Evolutionary conservation across 352 stramenopile species (phyloP).

Genomic region (Globisporangium nodosum): DNA sequence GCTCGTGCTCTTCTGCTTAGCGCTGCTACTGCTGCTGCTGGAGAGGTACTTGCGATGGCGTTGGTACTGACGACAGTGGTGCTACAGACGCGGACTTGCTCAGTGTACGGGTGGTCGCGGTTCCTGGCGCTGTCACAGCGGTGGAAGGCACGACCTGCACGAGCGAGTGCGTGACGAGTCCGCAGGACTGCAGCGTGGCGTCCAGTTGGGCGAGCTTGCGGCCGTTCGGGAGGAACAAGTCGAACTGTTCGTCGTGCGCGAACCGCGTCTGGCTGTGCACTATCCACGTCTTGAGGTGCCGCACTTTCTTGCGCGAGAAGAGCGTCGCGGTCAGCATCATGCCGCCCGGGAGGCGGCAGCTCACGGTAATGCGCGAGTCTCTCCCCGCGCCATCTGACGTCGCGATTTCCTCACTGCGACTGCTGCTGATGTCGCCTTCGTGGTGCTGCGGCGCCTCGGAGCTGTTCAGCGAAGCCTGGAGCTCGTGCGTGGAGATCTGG

Average conservation of each 20-base stretch:
- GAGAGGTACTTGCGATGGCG: background rate
- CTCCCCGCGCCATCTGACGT: no score
- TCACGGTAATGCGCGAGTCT: slow-evolving; percentile 32
- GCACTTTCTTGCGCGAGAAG: slow-evolving; percentile 37
- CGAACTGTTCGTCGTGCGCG: slow-evolving; percentile 41
- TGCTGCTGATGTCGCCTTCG: no score
- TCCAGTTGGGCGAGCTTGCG: slow-evolving; percentile 30
- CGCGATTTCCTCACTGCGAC: no score
- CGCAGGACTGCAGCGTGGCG: slow-evolving; percentile 24
- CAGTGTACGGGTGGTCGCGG: no score
- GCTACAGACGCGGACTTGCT: no score
- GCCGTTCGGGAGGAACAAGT: slow-evolving; percentile 38
- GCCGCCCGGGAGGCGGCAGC: slow-evolving; percentile 49
- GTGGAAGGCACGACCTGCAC: slow-evolving; percentile 38
- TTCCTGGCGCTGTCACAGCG: no score
- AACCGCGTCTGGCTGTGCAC: slow-evolving; percentile 39
- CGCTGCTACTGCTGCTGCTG: background rate
- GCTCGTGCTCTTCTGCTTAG: no score
- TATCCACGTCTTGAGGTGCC: slow-evolving; percentile 47
- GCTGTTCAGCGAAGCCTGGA: background rate
- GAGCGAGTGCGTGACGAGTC: slow-evolving; percentile 33
- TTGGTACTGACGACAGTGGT: background rate
- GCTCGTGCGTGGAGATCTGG: slow-evolving; percentile 1
- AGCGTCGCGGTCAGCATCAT: slow-evolving; percentile 35
- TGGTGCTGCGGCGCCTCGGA: background rate